Conservation (phyloP, 2,329 filamentous ascomycete species). For the Aspergillus pseudoterreus region DNA sequence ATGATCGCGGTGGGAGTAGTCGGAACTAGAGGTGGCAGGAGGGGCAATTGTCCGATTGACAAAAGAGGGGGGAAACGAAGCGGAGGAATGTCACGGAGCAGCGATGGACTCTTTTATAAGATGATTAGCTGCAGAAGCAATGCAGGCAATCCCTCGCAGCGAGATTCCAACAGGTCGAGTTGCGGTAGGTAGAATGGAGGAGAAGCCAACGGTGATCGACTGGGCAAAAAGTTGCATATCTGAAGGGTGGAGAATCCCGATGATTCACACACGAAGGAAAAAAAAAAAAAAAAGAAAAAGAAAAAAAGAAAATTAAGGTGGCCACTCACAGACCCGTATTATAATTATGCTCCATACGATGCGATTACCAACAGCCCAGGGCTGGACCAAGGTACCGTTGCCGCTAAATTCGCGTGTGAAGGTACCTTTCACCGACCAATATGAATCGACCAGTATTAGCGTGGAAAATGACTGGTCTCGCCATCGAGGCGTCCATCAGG, state of each 20-base stretch:
- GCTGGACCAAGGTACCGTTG: background rate
- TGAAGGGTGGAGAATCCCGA: slow-evolving; percentile 5
- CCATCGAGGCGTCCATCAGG: too few species aligned
- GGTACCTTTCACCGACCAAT: too few species aligned
- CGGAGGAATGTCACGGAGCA: background rate
- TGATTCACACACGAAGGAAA: slow-evolving; percentile 8
- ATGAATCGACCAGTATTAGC: too few species aligned
- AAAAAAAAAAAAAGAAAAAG: slow-evolving; percentile 4
- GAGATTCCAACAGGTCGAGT: background rate
- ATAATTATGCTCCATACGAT: background rate
- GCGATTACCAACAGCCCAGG: background rate
- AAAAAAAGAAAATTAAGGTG: background rate
- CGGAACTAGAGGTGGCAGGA: background rate
- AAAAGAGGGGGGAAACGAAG: background rate
- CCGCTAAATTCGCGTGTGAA: too few species aligned
- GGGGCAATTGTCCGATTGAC: background rate
- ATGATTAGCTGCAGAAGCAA: background rate
- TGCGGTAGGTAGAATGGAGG: background rate
- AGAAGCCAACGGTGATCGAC: slow-evolving; percentile 9
- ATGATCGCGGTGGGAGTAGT: slow-evolving; percentile 22
- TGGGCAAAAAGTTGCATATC: slow-evolving; percentile 7
- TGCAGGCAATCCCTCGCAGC: slow-evolving; percentile 1
- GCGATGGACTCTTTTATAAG: background rate
- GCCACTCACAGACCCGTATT: background rate
- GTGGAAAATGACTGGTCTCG: too few species aligned